These are phyloP conservation scores for Gentiana dahurica DNA, from an alignment of 257 asterid species.

Conservation along the genomic window DNA sequence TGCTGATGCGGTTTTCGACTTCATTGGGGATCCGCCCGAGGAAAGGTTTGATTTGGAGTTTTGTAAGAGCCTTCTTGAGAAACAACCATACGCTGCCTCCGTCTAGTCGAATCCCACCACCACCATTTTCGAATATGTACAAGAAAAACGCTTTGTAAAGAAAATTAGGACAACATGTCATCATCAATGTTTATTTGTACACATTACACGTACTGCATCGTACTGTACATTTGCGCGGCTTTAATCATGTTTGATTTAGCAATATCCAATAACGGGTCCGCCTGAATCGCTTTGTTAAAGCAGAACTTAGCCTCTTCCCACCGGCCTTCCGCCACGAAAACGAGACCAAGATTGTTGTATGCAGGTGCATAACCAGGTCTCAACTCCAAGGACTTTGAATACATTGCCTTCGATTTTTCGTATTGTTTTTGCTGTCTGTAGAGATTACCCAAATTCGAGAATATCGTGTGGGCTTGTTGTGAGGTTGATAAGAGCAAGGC, in stretches of 20 bases:
- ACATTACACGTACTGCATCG: no score
- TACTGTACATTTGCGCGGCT: slow-evolving; percentile 38
- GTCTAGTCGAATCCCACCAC: no score
- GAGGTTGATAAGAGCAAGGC: slow-evolving; percentile 65
- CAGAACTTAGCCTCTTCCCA: slow-evolving; percentile 77
- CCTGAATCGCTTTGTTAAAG: slow-evolving; percentile 72
- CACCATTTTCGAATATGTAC: no score
- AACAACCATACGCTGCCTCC: slow-evolving; percentile 18
- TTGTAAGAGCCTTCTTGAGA: slow-evolving; percentile 76
- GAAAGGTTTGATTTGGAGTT: slow-evolving; percentile 79
- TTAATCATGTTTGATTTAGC: slow-evolving; percentile 80
- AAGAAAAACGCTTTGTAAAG: no score
- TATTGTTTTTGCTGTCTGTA: slow-evolving; percentile 64
- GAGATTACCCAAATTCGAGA: slow-evolving; percentile 81
- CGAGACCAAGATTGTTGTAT: slow-evolving; percentile 93
- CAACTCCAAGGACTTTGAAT: slow-evolving; percentile 78
- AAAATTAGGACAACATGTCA: no score
- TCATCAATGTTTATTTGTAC: no score
- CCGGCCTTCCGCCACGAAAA: slow-evolving; percentile 76
- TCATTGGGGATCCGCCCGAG: slow-evolving; percentile 95
- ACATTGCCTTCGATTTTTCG: slow-evolving; percentile 78
- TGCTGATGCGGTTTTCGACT: slow-evolving; percentile 94
- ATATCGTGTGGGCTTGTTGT: slow-evolving; percentile 62
- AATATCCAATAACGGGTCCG: slow-evolving; percentile 83
- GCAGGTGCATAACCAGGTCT: slow-evolving; percentile 98